Evolutionary conservation across 805 yeast species (phyloP).

Genomic region (Candida anglica): DNA sequence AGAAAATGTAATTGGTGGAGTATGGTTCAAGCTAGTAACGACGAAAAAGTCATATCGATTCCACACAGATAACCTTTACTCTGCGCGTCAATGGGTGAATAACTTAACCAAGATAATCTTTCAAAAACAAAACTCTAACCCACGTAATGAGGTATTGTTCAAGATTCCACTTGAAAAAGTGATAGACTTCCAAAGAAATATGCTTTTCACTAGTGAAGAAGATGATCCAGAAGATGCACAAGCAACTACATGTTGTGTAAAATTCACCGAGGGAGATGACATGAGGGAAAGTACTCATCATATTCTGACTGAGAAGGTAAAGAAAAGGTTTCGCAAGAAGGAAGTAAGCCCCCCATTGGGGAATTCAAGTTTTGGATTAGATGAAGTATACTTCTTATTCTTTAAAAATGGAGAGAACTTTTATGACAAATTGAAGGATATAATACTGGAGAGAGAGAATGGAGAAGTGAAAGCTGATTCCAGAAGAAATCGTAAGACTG

Average conservation of each 20-base stretch:
- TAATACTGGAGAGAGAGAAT: conserved; percentile 11
- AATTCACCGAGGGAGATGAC: neutral
- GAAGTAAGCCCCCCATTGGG: neutral
- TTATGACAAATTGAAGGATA: conserved; percentile 32
- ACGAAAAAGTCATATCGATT: conserved; percentile 58
- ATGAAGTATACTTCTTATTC: conserved; percentile 68
- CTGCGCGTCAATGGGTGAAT: conserved; percentile 81
- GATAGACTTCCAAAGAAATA: conserved; percentile 53
- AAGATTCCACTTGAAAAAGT: conserved; percentile 73
- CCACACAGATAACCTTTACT: conserved; percentile 64
- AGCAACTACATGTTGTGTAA: too few relatives aligned
- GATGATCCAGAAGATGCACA: conserved; percentile 7
- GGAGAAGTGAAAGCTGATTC: conserved; percentile 1
- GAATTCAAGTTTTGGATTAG: conserved; percentile 45
- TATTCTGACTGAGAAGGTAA: conserved; percentile 5
- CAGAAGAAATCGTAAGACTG: conserved; percentile 1
- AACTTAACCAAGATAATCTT: conserved; percentile 73
- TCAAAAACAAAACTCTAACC: conserved; percentile 54
- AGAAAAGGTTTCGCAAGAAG: conserved; percentile 3
- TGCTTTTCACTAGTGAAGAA: conserved; percentile 38
- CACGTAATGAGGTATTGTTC: conserved; percentile 67
- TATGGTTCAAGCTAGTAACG: conserved; percentile 58
- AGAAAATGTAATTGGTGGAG: conserved; percentile 27
- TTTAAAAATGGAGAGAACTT: conserved; percentile 48
- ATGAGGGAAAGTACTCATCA: too few relatives aligned